Conservation (phyloP, 1,284 basidiomycete genomes). For the Mycena citricolor region DNA sequence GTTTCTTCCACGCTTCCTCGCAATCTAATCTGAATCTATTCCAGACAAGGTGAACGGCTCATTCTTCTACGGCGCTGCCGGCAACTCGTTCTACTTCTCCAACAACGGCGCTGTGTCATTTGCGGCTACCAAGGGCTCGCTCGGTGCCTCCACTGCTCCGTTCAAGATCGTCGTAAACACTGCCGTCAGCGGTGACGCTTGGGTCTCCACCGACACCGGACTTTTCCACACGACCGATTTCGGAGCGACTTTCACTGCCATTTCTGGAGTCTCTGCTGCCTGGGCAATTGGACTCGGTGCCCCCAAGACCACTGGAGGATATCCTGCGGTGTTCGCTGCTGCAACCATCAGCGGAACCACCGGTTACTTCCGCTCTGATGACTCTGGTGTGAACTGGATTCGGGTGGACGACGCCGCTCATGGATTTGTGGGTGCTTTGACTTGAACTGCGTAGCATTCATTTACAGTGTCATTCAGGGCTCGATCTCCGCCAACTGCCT, state of each 20-base stretch:
- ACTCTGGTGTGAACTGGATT: conserved; percentile 58
- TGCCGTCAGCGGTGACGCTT: conserved; percentile 52
- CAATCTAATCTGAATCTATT: too few relatives aligned
- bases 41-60: conserved; percentile 59
- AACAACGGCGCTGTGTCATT: conserved; percentile 56
- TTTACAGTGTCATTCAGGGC: conserved; percentile 27
- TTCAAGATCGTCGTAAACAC: conserved; percentile 55
- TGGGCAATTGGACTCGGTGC: conserved; percentile 62
- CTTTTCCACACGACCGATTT: conserved; percentile 60
- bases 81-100: conserved; percentile 57
- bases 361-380: conserved; percentile 60
- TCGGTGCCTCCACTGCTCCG: conserved; percentile 50
- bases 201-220: conserved; percentile 62
- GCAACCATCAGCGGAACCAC: conserved; percentile 47
- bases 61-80: conserved; percentile 57
- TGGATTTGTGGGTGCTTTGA: conserved; percentile 43
- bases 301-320: conserved; percentile 47
- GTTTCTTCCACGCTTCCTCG: too few relatives aligned
- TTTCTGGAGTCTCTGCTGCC: conserved; percentile 49
- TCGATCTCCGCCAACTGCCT: conserved; percentile 44
- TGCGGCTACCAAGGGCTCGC: conserved; percentile 36
- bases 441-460: neutral
- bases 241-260: conserved; percentile 49
- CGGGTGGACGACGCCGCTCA: conserved; percentile 61
- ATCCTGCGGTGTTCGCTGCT: conserved; percentile 57